Conservation (phyloP, 2,329 filamentous ascomycete species). For the Colletotrichum brevisporum region DNA sequence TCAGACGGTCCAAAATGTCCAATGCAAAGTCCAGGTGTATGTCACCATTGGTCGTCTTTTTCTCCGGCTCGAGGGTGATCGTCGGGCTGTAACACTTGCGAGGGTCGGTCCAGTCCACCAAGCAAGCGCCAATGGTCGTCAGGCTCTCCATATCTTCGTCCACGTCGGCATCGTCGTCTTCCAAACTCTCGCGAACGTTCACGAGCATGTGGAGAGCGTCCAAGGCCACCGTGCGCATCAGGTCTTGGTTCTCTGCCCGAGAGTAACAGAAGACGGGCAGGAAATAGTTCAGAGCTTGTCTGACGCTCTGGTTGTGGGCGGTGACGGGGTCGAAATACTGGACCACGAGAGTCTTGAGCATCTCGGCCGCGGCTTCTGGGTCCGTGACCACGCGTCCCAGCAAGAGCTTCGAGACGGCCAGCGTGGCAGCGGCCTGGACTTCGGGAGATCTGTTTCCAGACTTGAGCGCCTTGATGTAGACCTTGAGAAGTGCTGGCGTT, state of each 20-base stretch:
- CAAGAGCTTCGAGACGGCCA: conserved; percentile 88
- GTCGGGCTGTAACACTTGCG: conserved; percentile 77
- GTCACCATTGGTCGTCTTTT: conserved; percentile 78
- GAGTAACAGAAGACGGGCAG: conserved; percentile 95
- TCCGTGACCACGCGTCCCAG: conserved; percentile 85
- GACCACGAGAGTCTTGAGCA: conserved; percentile 88
- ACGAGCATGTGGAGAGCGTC: conserved; percentile 82
- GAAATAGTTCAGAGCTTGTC: conserved; percentile 93
- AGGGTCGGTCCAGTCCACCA: conserved; percentile 96
- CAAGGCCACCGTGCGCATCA: conserved; percentile 82
- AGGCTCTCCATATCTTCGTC: conserved; percentile 85
- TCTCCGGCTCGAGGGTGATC: conserved; percentile 67
- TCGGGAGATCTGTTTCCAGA: conserved; percentile 77
- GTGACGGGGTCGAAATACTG: conserved; percentile 93
- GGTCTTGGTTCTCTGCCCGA: conserved; percentile 82
- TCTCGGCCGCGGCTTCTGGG: conserved; percentile 73
- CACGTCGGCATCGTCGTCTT: conserved; percentile 82
- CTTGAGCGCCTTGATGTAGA: conserved; percentile 87
- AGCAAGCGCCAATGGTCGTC: conserved; percentile 81
- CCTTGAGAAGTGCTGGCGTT: conserved; percentile 81
- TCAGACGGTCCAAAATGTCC: conserved; percentile 82
- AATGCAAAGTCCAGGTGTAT: conserved; percentile 85
- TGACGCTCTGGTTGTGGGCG: conserved; percentile 82
- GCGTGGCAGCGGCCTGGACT: conserved; percentile 85
- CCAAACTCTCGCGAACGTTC: conserved; percentile 78